phyloP scores from a whole-genome alignment of 2,329 filamentous ascomycete genomes.

The Nigrospora osmanthi region DNA sequence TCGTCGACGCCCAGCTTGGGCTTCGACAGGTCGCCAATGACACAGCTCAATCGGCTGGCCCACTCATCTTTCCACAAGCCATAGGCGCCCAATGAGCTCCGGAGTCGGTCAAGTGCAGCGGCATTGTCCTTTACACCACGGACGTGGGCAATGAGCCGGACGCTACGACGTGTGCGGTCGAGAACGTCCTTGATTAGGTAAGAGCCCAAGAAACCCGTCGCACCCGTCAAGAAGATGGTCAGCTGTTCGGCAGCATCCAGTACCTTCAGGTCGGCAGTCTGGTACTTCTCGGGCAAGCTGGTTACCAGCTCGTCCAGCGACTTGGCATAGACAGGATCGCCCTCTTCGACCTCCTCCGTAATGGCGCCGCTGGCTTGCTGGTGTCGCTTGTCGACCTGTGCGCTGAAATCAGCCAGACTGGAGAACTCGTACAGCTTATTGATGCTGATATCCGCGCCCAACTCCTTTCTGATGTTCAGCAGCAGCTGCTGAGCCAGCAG shows the following conservation, averaged over 20 bases:
- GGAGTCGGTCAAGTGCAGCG: conserved; percentile 57
- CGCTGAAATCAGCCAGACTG: conserved; percentile 34
- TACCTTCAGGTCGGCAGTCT: conserved; percentile 15
- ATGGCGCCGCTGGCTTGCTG: conserved; percentile 17
- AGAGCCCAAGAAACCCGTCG: conserved; percentile 81
- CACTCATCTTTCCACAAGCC: conserved; percentile 70
- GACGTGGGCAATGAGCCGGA: conserved; percentile 67
- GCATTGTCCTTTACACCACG: conserved; percentile 54
- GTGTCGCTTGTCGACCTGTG: conserved; percentile 38
- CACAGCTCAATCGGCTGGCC: conserved; percentile 54
- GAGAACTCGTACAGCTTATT: conserved; percentile 62
- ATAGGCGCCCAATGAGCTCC: conserved; percentile 64
- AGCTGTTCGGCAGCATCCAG: conserved; percentile 11
- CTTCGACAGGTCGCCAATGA: conserved; percentile 68
- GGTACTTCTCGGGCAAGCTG: conserved; percentile 28
- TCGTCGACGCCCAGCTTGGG: conserved; percentile 66
- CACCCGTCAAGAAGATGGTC: conserved; percentile 78
- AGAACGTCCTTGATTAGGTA: conserved; percentile 74
- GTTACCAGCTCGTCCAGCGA: conserved; percentile 37
- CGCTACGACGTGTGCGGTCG: conserved; percentile 41
- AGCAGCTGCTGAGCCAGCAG: conserved; percentile 77
- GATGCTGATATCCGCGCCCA: conserved; percentile 53
- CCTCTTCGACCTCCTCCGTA: conserved; percentile 17
- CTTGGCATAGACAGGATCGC: conserved; percentile 38
- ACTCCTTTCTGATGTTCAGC: conserved; percentile 48